Conservation (phyloP, 495 filamentous ascomycete species). For the Annulohypoxylon nitens region DNA sequence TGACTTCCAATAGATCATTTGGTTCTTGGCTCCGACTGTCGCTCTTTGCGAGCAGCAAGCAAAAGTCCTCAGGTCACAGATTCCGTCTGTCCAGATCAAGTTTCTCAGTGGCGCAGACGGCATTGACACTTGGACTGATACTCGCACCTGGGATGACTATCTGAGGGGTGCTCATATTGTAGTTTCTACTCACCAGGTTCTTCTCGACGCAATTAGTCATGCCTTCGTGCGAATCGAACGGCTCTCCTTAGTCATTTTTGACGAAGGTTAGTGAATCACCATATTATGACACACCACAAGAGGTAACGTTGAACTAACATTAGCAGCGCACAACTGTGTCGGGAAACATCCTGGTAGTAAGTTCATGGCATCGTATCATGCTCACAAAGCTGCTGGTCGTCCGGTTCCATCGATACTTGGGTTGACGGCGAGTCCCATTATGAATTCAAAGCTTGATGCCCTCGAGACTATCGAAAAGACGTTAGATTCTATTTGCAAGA, state of each 20-base stretch:
- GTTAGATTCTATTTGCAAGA: conserved; percentile 77
- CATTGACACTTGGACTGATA: conserved; percentile 80
- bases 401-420: conserved; percentile 81
- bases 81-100: conserved; percentile 72
- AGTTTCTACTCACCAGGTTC: conserved; percentile 80
- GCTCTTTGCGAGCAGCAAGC: conserved; percentile 80
- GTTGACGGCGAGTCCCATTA: conserved; percentile 86
- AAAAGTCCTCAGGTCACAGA: conserved; percentile 69
- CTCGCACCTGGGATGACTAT: conserved; percentile 78
- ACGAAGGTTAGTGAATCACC: conserved; percentile 76
- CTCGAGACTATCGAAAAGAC: conserved; percentile 77
- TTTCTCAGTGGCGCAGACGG: conserved; percentile 76
- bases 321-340: conserved; percentile 77
- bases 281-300: background rate
- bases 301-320: conserved; percentile 31
- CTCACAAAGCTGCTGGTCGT: conserved; percentile 50
- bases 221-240: conserved; percentile 78
- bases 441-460: conserved; percentile 64
- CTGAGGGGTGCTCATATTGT: conserved; percentile 77
- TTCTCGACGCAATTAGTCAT: conserved; percentile 83
- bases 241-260: conserved; percentile 82
- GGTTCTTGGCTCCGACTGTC: conserved; percentile 89
- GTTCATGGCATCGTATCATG: conserved; percentile 86
- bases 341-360: conserved; percentile 74
- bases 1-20: conserved; percentile 71